Evolutionary conservation across 2,329 filamentous ascomycete species (phyloP).

Genomic region (Elsinoe necatrix): DNA sequence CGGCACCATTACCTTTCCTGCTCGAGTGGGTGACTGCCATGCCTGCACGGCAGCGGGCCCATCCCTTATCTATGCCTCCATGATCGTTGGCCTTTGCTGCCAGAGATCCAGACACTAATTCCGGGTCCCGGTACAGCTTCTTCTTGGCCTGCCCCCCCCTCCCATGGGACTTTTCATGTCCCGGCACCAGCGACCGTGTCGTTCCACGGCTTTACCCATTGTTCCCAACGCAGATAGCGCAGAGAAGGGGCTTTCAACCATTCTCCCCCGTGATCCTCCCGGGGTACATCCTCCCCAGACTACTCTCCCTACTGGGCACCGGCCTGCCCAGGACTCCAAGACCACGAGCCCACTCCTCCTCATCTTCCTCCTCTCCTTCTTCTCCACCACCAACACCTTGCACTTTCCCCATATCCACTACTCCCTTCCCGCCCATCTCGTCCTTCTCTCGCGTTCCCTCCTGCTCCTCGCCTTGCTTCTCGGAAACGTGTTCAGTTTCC

Average conservation of each 20-base stretch:
- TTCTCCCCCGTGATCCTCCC: conserved; percentile 11
- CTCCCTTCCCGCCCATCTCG: not conserved
- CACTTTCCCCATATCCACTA: not conserved
- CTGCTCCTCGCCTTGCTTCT: not conserved
- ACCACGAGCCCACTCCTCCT: conserved; percentile 6
- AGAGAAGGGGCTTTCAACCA: not conserved
- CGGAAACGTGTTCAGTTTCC: too few relatives aligned
- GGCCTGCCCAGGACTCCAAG: conserved; percentile 10
- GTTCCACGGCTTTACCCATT: too few relatives aligned
- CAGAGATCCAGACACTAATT: too few relatives aligned
- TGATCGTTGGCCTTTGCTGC: too few relatives aligned
- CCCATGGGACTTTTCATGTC: too few relatives aligned
- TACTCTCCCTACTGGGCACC: conserved; percentile 14
- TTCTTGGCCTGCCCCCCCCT: too few relatives aligned
- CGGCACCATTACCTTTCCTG: too few relatives aligned
- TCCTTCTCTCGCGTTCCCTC: not conserved
- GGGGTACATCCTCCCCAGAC: conserved; percentile 12
- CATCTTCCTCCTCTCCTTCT: conserved; percentile 3
- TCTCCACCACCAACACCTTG: not conserved
- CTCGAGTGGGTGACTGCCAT: not conserved
- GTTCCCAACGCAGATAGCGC: too few relatives aligned
- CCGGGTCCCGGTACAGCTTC: too few relatives aligned
- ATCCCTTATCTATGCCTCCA: not conserved
- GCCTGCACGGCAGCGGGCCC: not conserved
- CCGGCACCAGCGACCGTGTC: too few relatives aligned